Conservation (phyloP, 225 moss, liverwort and hornwort species). For the Polytrichum commune region DNA sequence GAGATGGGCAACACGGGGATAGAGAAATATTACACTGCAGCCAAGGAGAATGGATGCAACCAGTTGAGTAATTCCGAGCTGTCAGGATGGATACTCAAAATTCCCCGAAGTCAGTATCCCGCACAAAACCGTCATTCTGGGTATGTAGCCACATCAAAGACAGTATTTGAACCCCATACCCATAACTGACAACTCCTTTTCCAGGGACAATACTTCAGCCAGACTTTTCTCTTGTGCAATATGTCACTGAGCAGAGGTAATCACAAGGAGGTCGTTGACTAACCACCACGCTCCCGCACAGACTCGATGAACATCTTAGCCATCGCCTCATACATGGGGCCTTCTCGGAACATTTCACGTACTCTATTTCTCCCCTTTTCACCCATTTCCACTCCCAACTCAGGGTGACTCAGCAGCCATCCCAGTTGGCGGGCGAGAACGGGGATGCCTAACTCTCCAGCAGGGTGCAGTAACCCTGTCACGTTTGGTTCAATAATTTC, state of each 20-base stretch:
- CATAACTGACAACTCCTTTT: too few species aligned
- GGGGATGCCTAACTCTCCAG: slow-evolving; percentile 54
- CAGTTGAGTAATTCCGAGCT: too few species aligned
- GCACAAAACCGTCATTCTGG: too few species aligned
- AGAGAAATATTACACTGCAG: not conserved
- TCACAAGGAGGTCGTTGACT: not conserved
- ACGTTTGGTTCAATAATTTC: slow-evolving; percentile 60
- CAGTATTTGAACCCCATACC: too few species aligned
- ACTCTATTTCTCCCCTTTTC: slow-evolving; percentile 45
- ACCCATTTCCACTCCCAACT: slow-evolving; percentile 57
- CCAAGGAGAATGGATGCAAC: not conserved
- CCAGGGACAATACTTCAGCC: too few species aligned
- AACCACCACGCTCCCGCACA: slow-evolving; percentile 44
- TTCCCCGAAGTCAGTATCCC: too few species aligned
- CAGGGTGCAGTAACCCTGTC: slow-evolving; percentile 65
- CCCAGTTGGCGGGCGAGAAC: slow-evolving; percentile 49
- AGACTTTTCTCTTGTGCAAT: too few species aligned
- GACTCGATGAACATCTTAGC: slow-evolving; percentile 48
- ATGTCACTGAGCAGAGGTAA: too few species aligned
- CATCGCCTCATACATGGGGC: slow-evolving; percentile 63
- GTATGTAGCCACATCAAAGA: too few species aligned
- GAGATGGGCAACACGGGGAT: not conserved
- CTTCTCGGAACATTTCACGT: slow-evolving; percentile 37
- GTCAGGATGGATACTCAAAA: too few species aligned
- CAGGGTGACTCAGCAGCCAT: slow-evolving; percentile 40